These are phyloP conservation scores for Colletotrichum higginsianum DNA, from an alignment of 2,329 filamentous ascomycete species.

Conservation along the genomic window DNA sequence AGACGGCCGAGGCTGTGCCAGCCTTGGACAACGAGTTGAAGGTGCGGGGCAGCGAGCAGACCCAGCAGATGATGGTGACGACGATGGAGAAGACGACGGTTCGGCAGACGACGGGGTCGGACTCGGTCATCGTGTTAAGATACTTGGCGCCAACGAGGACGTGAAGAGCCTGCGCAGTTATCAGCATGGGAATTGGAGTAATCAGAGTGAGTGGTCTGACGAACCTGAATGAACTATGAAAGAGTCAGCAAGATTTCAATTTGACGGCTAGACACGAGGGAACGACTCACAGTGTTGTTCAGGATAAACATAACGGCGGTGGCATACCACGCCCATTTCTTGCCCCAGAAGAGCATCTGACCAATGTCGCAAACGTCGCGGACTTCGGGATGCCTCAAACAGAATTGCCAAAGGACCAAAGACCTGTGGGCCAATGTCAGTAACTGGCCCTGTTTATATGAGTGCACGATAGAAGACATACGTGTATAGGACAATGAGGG, in stretches of 20 bases:
- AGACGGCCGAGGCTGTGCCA: slow-evolving; percentile 84
- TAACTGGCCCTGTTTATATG: background rate
- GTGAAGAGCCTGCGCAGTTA: slow-evolving; percentile 75
- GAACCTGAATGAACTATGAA: slow-evolving; percentile 31
- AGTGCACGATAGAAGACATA: slow-evolving; percentile 41
- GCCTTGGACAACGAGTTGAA: slow-evolving; percentile 86
- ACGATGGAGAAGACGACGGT: slow-evolving; percentile 86
- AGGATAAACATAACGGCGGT: slow-evolving; percentile 90
- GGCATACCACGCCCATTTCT: slow-evolving; percentile 78
- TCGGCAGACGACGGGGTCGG: slow-evolving; percentile 75
- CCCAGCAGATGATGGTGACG: slow-evolving; percentile 80
- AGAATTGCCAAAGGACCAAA: slow-evolving; percentile 81
- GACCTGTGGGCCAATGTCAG: slow-evolving; percentile 45
- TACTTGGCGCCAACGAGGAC: slow-evolving; percentile 89
- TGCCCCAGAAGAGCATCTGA: slow-evolving; percentile 93
- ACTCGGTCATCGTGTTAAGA: slow-evolving; percentile 87
- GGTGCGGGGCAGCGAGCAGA: slow-evolving; percentile 87
- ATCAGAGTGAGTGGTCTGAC: background rate
- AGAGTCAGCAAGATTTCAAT: background rate
- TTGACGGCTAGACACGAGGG: background rate
- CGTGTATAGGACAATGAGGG: slow-evolving; percentile 86
- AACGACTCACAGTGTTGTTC: slow-evolving; percentile 78
- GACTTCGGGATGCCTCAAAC: slow-evolving; percentile 89
- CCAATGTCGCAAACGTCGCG: slow-evolving; percentile 95
- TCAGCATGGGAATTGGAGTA: background rate